These are phyloP conservation scores for Diphasiastrum complanatum DNA, from an alignment of 83 land plant species.

Conservation along the genomic window DNA sequence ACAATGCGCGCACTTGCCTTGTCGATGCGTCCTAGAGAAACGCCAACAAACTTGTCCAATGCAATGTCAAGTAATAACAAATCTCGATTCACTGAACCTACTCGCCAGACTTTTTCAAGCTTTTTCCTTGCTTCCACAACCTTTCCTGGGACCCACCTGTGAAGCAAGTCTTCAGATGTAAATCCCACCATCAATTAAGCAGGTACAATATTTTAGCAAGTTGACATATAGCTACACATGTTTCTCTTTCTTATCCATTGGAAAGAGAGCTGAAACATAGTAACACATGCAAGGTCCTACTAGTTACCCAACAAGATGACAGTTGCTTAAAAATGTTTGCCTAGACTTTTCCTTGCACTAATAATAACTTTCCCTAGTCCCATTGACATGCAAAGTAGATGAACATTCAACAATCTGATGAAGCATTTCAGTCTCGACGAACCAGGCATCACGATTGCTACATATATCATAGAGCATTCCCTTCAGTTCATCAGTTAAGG, in stretches of 20 bases:
- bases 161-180: not conserved
- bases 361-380: not conserved
- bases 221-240: too few species aligned
- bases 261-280: too few species aligned
- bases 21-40: slow-evolving; percentile 16
- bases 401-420: not conserved
- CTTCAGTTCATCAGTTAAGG: slow-evolving; percentile 16
- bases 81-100: slow-evolving; percentile 3
- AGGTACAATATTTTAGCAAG: not conserved
- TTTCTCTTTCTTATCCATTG: too few species aligned
- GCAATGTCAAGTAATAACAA: slow-evolving; percentile 21
- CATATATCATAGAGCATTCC: slow-evolving; percentile 15
- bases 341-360: not conserved
- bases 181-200: not conserved
- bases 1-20: slow-evolving; percentile 9
- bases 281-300: not conserved
- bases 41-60: slow-evolving; percentile 17
- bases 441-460: slow-evolving; percentile 23
- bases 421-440: not conserved
- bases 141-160: slow-evolving; percentile 24
- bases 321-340: not conserved
- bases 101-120: slow-evolving; percentile 16
- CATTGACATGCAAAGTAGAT: not conserved
- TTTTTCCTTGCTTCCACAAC: slow-evolving; percentile 19
- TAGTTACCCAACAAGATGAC: not conserved